phyloP scores from a whole-genome alignment of 495 filamentous ascomycete species.

The Trichoderma orchidacearum region DNA sequence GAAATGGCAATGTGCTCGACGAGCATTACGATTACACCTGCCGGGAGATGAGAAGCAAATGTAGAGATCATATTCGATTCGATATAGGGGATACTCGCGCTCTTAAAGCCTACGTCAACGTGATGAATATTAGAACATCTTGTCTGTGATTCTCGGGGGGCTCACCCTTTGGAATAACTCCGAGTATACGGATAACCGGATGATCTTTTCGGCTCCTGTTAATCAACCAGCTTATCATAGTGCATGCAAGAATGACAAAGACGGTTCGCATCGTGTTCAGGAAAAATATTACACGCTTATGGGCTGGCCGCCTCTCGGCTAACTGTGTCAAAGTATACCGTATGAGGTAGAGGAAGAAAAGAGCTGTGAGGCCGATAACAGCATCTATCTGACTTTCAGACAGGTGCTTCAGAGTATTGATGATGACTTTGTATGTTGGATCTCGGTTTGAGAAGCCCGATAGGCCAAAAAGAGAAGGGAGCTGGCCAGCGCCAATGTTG shows the following conservation, averaged over 20 bases:
- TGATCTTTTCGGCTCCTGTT: conserved; percentile 43
- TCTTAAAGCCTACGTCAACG: conserved; percentile 55
- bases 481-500: conserved; percentile 81
- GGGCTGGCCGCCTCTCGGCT: conserved; percentile 55
- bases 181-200: conserved; percentile 54
- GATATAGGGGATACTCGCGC: conserved; percentile 64
- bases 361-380: conserved; percentile 77
- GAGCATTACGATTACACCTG: conserved; percentile 78
- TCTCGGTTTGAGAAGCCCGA: conserved; percentile 61
- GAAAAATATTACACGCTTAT: conserved; percentile 75
- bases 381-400: conserved; percentile 58
- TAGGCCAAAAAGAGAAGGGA: conserved; percentile 76
- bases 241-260: conserved; percentile 89
- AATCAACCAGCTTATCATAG: conserved; percentile 75
- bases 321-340: conserved; percentile 50
- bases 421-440: conserved; percentile 72
- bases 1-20: conserved; percentile 98
- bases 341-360: conserved; percentile 73
- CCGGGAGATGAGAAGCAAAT: conserved; percentile 54
- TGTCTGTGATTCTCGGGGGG: background rate
- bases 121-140: background rate
- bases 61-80: conserved; percentile 45
- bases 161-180: conserved; percentile 60
- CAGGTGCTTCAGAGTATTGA: conserved; percentile 73
- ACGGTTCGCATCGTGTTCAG: conserved; percentile 74